Evolutionary conservation across 208 protist genomes (phyloP).

Genomic region (Herpetomonas tarakana): DNA sequence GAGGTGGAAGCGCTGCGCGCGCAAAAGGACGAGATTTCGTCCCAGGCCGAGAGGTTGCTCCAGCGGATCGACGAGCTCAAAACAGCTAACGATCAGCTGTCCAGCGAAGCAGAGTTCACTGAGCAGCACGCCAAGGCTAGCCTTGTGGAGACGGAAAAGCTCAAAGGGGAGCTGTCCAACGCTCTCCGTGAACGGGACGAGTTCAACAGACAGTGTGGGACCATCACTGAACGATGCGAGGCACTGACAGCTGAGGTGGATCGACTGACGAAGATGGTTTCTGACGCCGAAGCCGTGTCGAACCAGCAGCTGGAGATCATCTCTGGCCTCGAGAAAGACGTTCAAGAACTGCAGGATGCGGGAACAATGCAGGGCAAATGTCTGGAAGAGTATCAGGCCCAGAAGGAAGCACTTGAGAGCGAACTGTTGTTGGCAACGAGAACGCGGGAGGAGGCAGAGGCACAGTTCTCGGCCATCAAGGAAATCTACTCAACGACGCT

Average conservation of each 20-base stretch:
- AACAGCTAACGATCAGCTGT: slow-evolving; percentile 18
- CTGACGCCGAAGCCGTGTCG: slow-evolving; percentile 11
- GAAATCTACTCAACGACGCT: slow-evolving; percentile 64
- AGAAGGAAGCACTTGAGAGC: slow-evolving; percentile 14
- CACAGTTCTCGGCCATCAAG: slow-evolving; percentile 47
- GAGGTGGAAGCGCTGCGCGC: slow-evolving; percentile 18
- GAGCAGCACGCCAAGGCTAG: background rate
- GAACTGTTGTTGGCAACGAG: slow-evolving; percentile 17
- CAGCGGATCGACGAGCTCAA: slow-evolving; percentile 27
- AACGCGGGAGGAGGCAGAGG: slow-evolving; percentile 41
- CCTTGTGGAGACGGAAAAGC: slow-evolving; percentile 3
- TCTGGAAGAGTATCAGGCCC: slow-evolving; percentile 30
- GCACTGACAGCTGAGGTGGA: too few relatives aligned
- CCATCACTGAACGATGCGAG: too few relatives aligned
- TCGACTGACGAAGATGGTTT: background rate
- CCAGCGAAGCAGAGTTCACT: background rate
- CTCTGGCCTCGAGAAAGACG: slow-evolving; percentile 36
- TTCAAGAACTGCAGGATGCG: slow-evolving; percentile 26
- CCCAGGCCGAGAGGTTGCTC: slow-evolving; percentile 28
- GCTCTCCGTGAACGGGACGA: too few relatives aligned
- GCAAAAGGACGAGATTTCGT: slow-evolving; percentile 23
- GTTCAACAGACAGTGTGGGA: too few relatives aligned
- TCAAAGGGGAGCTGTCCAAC: slow-evolving; percentile 1
- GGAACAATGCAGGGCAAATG: slow-evolving; percentile 17
- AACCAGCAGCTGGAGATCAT: slow-evolving; percentile 42